phyloP scores from a whole-genome alignment of 1,284 basidiomycete genomes.

The Phlebopus sp. region DNA sequence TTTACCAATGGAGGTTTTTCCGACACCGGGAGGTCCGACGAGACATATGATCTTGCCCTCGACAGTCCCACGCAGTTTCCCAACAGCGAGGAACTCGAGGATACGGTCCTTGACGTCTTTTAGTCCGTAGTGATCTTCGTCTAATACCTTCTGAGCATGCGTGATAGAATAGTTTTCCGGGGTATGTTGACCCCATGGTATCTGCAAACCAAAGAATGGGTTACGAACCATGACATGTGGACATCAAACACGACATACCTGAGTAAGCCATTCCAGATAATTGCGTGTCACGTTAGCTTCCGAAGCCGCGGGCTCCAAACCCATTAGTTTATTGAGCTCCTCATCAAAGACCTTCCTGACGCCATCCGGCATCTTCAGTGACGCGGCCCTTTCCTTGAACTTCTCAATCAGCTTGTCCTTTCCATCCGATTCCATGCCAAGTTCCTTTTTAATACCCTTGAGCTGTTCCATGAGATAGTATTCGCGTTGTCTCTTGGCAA shows the following conservation, averaged over 20 bases:
- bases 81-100: slow-evolving; percentile 96
- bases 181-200: slow-evolving; percentile 97
- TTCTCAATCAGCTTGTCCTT: slow-evolving; percentile 98
- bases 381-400: slow-evolving; percentile 87
- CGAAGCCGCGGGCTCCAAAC: slow-evolving; percentile 89
- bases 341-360: slow-evolving; percentile 97
- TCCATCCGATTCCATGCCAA: slow-evolving; percentile 96
- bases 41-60: slow-evolving; percentile 98
- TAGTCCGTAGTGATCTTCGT: slow-evolving; percentile 96
- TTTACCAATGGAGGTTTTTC: slow-evolving; percentile 94
- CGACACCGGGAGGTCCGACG: slow-evolving; percentile 95
- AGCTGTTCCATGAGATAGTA: slow-evolving; percentile 99
- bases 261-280: slow-evolving; percentile 95
- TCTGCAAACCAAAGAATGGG: slow-evolving; percentile 37
- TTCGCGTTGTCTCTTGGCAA: slow-evolving; percentile 95
- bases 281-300: slow-evolving; percentile 97
- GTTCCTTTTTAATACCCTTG: slow-evolving; percentile 98
- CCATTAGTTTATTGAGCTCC: slow-evolving; percentile 89
- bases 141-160: slow-evolving; percentile 83
- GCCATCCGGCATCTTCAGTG: slow-evolving; percentile 89
- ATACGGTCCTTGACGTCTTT: slow-evolving; percentile 97
- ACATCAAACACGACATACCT: slow-evolving; percentile 41
- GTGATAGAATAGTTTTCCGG: slow-evolving; percentile 90
- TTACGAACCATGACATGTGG: slow-evolving; percentile 2
- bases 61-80: slow-evolving; percentile 95